Base-by-base conservation (phyloP, 495 filamentous ascomycete species). In the Margaritispora aquatica region DNA sequence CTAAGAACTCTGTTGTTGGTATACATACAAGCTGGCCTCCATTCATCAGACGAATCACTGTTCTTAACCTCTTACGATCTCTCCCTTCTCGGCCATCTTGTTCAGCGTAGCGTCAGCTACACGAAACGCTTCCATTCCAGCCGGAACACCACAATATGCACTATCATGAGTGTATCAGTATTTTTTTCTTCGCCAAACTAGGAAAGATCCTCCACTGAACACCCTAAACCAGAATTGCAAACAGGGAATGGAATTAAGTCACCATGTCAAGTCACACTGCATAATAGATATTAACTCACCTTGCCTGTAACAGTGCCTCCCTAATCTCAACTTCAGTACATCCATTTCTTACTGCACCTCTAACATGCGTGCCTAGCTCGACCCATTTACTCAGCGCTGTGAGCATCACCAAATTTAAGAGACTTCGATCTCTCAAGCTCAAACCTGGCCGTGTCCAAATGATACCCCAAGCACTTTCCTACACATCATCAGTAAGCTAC, bases 401-500 rank as follows among this genome's bases (percentile, higher is more conserved):
- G 31, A 81, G 63, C 74, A 83, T 80, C 15, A 73, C 79, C 8
- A 81, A 66, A 61, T 78, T 80, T 13, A 82, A 64, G 29, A 83
- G 63, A 60, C 70, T 74, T n/a, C 79, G 66, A 24, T 74, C 70
- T 48, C 76, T 74, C 15, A 71, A 66, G 21, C 74, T 72, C 1
- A 81, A 69, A 2, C 79, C 78, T 0, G 76, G 76, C 1, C 80
- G 68, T 1, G 72, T 68, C 78, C 79, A 81, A 24, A 78, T 66
- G 24, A 65, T 69, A 29, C 76, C 78, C 78, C 78, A 83, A 36
- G 69, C 70, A 17, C 38, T 44, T 17, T 44, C 38, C 38, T 44
- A 15, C 15, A 34, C 29, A 15, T 34, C n/a, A n/a, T n/a, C n/a
- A n/a, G 29, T 34, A 34, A 34, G 15, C 29, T 34, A 7, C 15